These are phyloP conservation scores for Dittrichia graveolens DNA, from an alignment of 129 eudicot species.

Conservation along the genomic window DNA sequence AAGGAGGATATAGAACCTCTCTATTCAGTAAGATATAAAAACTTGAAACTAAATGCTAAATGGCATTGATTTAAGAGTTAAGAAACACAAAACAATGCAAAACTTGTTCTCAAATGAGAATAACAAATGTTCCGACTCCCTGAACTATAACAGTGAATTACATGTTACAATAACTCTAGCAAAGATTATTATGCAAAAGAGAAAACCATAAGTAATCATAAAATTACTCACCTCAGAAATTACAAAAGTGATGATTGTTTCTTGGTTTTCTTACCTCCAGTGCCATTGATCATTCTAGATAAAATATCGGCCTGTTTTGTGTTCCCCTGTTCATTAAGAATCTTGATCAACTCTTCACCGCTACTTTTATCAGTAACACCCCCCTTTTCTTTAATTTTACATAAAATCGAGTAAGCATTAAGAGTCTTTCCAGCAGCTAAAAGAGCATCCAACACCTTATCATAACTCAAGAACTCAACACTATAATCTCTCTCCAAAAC, in stretches of 20 bases:
- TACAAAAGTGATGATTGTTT: constrained; percentile 47
- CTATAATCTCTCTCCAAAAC: constrained; percentile 70
- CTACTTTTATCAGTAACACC: constrained; percentile 71
- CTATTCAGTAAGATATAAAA: neutral
- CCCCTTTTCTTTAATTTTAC: constrained; percentile 76
- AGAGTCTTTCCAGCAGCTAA: constrained; percentile 84
- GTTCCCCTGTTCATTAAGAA: constrained; percentile 75
- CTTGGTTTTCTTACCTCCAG: constrained; percentile 62
- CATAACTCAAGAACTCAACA: constrained; percentile 61
- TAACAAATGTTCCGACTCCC: neutral
- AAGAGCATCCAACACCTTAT: constrained; percentile 85
- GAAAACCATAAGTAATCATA: constrained; percentile 15
- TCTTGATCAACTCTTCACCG: constrained; percentile 69
- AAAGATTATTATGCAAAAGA: constrained; percentile 30
- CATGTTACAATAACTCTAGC: constrained; percentile 30
- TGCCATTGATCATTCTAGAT: constrained; percentile 63
- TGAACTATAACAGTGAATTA: constrained; percentile 10
- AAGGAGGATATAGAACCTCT: neutral
- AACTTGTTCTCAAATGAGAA: constrained; percentile 17
- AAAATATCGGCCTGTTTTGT: constrained; percentile 85
- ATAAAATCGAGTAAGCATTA: constrained; percentile 78
- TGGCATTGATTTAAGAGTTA: neutral
- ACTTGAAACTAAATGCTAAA: neutral
- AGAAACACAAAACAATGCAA: constrained; percentile 9
- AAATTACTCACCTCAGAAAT: constrained; percentile 30